Conservation (phyloP, 495 filamentous ascomycete genomes). For the Penicillium coprophilum region DNA sequence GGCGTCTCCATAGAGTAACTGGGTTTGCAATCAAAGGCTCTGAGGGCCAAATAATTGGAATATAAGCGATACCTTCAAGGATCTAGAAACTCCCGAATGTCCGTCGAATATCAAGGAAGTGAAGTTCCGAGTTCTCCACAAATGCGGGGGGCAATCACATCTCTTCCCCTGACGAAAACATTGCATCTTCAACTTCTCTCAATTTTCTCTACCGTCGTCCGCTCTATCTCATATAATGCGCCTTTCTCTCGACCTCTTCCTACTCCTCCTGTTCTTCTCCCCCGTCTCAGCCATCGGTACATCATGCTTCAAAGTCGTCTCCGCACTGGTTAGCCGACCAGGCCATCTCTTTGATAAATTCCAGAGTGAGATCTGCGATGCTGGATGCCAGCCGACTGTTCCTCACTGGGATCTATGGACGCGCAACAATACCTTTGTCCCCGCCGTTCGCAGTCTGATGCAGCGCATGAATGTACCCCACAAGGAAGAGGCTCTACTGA, state of each 20-base stretch:
- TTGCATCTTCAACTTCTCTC: neutral
- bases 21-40: neutral
- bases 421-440: constrained; percentile 44
- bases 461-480: constrained; percentile 35
- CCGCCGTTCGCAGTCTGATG: constrained; percentile 42
- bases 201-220: neutral
- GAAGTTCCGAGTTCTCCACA: constrained; percentile 3
- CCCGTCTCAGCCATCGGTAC: constrained; percentile 32
- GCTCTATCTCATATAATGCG: constrained; percentile 16
- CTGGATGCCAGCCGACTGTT: constrained; percentile 42
- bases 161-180: neutral
- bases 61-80: constrained; percentile 1
- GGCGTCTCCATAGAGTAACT: constrained; percentile 3
- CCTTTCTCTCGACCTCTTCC: constrained; percentile 17
- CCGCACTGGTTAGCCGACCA: constrained; percentile 38
- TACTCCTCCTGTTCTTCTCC: constrained; percentile 27
- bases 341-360: constrained; percentile 40
- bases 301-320: constrained; percentile 42
- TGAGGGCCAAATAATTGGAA: neutral
- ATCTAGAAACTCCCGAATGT: neutral
- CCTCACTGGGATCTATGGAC: constrained; percentile 50
- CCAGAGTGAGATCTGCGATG: constrained; percentile 44
- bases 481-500: constrained; percentile 36
- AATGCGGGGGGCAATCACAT: constrained; percentile 4
- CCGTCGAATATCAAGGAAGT: neutral